phyloP scores from a whole-genome alignment of 163 green algal species.

The Prototheca wickerhamii region DNA sequence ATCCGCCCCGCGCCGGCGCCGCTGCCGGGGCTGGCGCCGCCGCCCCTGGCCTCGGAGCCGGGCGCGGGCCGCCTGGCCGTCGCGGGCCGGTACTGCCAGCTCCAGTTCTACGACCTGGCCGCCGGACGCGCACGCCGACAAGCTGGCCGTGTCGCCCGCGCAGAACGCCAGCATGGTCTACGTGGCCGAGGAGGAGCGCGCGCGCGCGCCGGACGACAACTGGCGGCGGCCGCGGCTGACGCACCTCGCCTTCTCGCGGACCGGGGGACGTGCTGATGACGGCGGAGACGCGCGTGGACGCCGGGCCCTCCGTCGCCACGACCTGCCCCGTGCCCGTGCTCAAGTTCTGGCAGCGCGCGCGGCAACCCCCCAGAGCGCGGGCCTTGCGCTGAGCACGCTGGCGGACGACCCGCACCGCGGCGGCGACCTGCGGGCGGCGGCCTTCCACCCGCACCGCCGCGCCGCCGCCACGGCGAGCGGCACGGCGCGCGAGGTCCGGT shows the following conservation, averaged over 20 bases:
- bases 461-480: slow-evolving; percentile 37
- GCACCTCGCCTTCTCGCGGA: slow-evolving; percentile 33
- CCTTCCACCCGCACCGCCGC: slow-evolving; percentile 33
- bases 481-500: not conserved
- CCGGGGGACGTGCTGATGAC: slow-evolving; percentile 38
- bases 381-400: slow-evolving; percentile 43
- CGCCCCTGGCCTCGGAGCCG: slow-evolving; percentile 9
- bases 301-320: slow-evolving; percentile 9
- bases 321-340: slow-evolving; percentile 15
- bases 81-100: slow-evolving; percentile 12
- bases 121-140: slow-evolving; percentile 26
- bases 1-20: slow-evolving; percentile 14
- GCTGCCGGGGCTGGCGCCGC: not conserved
- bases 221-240: slow-evolving; percentile 12
- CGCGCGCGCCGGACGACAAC: not conserved
- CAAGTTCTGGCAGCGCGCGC: slow-evolving; percentile 39
- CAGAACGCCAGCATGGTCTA: slow-evolving; percentile 19
- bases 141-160: slow-evolving; percentile 20
- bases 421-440: slow-evolving; percentile 33
- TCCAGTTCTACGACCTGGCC: slow-evolving; percentile 48
- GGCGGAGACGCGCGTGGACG: slow-evolving; percentile 34
- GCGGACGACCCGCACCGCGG: slow-evolving; percentile 53
- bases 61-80: slow-evolving; percentile 26
- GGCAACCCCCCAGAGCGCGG: not conserved
- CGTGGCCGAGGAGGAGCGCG: slow-evolving; percentile 1